Percentiles rank a stretch among this genome's conserved stretches.
Evolutionary conservation across 306 rosid species (phyloP).

Genomic region (Sesbania bispinosa): DNA sequence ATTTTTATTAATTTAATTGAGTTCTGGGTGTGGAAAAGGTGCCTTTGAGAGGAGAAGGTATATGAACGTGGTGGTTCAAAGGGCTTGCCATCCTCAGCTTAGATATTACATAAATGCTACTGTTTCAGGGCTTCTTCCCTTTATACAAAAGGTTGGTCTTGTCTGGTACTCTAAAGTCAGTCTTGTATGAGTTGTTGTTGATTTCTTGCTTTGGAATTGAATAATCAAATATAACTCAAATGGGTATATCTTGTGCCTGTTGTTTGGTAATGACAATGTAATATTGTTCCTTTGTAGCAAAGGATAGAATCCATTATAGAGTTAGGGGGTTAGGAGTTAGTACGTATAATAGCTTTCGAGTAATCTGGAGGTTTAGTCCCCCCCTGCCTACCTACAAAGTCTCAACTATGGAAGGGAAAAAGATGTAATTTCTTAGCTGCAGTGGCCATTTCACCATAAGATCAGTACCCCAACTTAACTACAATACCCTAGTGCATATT

Average conservation of each 20-base stretch:
- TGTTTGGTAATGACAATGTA: background rate
- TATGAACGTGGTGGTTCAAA: slow-evolving; percentile 82
- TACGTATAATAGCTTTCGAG: background rate
- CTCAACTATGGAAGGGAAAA: background rate
- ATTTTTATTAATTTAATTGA: background rate
- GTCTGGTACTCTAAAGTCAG: background rate
- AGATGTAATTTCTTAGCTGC: background rate
- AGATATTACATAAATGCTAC: slow-evolving; percentile 75
- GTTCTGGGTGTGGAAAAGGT: slow-evolving; percentile 43
- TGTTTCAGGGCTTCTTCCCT: slow-evolving; percentile 71
- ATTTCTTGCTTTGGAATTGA: slow-evolving; percentile 18
- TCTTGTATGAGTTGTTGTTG: background rate
- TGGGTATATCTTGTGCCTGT: slow-evolving; percentile 3
- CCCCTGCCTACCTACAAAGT: background rate
- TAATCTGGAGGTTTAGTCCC: background rate
- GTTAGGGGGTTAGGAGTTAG: background rate
- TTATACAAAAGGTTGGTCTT: slow-evolving; percentile 59
- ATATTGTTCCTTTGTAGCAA: background rate
- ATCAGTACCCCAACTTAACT: background rate
- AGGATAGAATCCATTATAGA: background rate
- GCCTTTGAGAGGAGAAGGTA: slow-evolving; percentile 88
- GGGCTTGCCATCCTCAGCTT: slow-evolving; percentile 80
- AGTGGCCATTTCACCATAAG: background rate
- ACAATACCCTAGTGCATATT: background rate
- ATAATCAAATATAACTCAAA: slow-evolving; percentile 3